These are phyloP conservation scores for Herpotrichia juniperi DNA, from an alignment of 2,329 filamentous ascomycete species.

Conservation along the genomic window DNA sequence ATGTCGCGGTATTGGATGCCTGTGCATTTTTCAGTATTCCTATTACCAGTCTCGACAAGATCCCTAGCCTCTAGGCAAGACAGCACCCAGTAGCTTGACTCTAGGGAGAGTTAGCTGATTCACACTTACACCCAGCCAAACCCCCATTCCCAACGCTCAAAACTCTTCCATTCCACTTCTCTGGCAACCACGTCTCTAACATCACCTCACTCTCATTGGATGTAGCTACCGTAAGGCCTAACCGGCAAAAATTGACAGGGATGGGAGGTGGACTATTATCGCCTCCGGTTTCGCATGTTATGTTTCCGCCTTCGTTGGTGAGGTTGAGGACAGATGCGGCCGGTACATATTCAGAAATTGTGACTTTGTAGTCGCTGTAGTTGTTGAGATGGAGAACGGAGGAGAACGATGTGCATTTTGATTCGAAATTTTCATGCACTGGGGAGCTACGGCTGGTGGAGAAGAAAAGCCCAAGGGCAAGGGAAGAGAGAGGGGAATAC, in stretches of 20 bases:
- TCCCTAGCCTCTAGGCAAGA: too few species aligned
- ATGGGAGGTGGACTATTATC: slow-evolving; percentile 8
- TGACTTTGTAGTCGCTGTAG: not conserved
- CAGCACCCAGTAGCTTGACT: too few species aligned
- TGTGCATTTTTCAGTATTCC: slow-evolving; percentile 14
- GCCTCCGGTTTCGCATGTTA: not conserved
- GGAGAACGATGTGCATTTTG: not conserved
- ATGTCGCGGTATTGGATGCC: slow-evolving; percentile 44
- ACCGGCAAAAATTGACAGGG: slow-evolving; percentile 39
- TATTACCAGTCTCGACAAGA: too few species aligned
- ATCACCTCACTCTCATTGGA: slow-evolving; percentile 35
- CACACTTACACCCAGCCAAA: slow-evolving; percentile 38
- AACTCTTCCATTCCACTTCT: slow-evolving; percentile 44
- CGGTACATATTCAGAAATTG: slow-evolving; percentile 4
- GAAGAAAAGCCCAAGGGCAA: not conserved
- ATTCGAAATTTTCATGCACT: not conserved
- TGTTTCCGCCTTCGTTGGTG: slow-evolving; percentile 6
- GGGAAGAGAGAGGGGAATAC: not conserved
- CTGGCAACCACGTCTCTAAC: slow-evolving; percentile 48
- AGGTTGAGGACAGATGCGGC: slow-evolving; percentile 3
- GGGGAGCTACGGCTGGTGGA: not conserved
- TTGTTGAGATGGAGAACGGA: not conserved
- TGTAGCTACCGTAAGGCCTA: slow-evolving; percentile 40
- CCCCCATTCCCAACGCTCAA: slow-evolving; percentile 45
- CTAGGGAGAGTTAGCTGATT: too few species aligned